Conservation (phyloP, 768 basidiomycete species). For the Daedaleopsis sinensis region DNA sequence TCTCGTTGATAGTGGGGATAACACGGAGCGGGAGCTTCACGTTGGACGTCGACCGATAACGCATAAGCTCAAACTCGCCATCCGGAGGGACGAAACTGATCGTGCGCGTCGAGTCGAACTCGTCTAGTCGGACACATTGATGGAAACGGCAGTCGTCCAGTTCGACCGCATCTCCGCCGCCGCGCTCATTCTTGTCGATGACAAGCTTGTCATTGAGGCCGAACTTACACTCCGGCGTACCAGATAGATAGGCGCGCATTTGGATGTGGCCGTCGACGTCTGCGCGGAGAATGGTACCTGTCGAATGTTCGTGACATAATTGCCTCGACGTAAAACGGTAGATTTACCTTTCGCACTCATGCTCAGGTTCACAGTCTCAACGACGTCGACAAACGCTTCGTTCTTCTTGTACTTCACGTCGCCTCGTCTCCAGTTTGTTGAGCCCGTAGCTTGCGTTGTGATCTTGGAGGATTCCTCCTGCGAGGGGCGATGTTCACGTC, state of each 20-base stretch:
- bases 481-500: neutral
- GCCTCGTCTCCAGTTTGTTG: conserved; percentile 91
- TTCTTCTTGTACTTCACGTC: conserved; percentile 99
- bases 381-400: conserved; percentile 99
- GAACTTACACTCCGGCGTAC: conserved; percentile 98
- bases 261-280: conserved; percentile 98
- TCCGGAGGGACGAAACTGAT: conserved; percentile 99
- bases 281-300: conserved; percentile 89
- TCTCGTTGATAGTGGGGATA: conserved; percentile 89
- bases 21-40: conserved; percentile 92
- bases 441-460: conserved; percentile 95
- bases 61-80: conserved; percentile 98
- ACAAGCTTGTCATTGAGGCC: conserved; percentile 98
- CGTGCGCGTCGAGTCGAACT: conserved; percentile 91
- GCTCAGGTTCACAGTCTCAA: conserved; percentile 93
- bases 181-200: conserved; percentile 78
- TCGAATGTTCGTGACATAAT: neutral
- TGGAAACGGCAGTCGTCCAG: conserved; percentile 99
- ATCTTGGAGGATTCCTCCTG: conserved; percentile 98
- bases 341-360: conserved; percentile 92
- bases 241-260: conserved; percentile 96
- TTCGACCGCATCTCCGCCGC: conserved; percentile 79
- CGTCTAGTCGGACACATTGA: conserved; percentile 93
- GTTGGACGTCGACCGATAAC: conserved; percentile 96
- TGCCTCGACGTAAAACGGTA: neutral